phyloP scores from a whole-genome alignment of 2,329 filamentous ascomycete genomes.

The Fusarium sambucinum region DNA sequence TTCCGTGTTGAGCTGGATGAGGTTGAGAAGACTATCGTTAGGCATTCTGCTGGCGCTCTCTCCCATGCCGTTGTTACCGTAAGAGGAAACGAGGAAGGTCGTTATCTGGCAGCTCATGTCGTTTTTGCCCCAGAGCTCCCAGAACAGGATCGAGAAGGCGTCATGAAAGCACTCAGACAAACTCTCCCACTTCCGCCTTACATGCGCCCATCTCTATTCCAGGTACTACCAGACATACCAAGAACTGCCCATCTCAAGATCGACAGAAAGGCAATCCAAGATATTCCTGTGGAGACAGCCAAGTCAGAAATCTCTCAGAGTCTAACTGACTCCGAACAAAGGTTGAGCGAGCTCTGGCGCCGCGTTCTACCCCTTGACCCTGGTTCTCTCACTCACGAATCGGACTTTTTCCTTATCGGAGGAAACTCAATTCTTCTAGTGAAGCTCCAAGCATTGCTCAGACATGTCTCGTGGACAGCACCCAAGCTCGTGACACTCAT shows the following conservation, averaged over 20 bases:
- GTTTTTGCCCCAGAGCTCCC: background rate
- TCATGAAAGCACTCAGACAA: background rate
- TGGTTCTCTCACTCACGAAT: background rate
- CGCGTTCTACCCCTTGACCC: slow-evolving; percentile 2
- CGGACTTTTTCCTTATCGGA: slow-evolving; percentile 16
- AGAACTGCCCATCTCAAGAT: slow-evolving; percentile 2
- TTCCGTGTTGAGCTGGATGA: slow-evolving; percentile 1
- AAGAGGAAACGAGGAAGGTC: background rate
- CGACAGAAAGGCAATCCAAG: slow-evolving; percentile 4
- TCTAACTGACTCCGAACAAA: background rate
- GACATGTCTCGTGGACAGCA: background rate
- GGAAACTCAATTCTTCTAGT: slow-evolving; percentile 3
- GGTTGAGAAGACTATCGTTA: background rate
- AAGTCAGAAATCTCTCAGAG: background rate
- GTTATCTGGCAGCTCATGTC: background rate
- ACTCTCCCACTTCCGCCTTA: background rate
- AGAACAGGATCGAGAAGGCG: background rate
- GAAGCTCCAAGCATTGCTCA: background rate
- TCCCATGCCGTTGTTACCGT: background rate
- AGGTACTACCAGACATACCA: background rate
- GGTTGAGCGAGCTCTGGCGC: background rate
- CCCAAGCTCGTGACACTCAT: slow-evolving; percentile 1
- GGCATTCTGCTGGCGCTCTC: background rate
- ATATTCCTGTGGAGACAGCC: background rate
- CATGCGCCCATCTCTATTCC: background rate